Evolutionary conservation across 1,284 basidiomycete genomes (phyloP).

Genomic region (Ganoderma lingzhi): DNA sequence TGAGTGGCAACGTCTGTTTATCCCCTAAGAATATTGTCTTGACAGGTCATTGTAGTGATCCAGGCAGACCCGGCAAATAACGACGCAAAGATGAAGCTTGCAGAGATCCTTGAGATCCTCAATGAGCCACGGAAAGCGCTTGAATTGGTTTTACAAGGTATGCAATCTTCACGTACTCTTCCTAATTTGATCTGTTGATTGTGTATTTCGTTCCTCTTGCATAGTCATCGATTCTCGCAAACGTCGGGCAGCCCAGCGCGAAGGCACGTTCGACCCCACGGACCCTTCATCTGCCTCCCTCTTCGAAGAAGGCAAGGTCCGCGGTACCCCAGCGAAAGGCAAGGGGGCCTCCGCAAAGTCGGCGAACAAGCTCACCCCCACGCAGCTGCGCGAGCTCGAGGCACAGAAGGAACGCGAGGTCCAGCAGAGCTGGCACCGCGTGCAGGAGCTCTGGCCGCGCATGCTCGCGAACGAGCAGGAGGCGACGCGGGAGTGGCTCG

Average conservation of each 20-base stretch:
- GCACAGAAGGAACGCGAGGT: constrained; percentile 70
- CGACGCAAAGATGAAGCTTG: constrained; percentile 88
- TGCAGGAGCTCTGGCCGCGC: constrained; percentile 56
- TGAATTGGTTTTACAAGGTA: constrained; percentile 88
- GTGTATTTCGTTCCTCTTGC: neutral
- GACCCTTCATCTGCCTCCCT: constrained; percentile 51
- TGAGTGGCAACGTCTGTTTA: constrained; percentile 44
- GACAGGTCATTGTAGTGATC: constrained; percentile 60
- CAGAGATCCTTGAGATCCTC: constrained; percentile 87
- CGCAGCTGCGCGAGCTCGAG: constrained; percentile 68
- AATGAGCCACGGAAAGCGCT: constrained; percentile 86
- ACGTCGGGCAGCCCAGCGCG: constrained; percentile 47
- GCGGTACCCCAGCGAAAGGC: constrained; percentile 23
- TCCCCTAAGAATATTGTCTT: neutral
- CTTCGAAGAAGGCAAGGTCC: constrained; percentile 58
- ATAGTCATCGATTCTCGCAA: constrained; percentile 75
- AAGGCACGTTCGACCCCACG: constrained; percentile 35
- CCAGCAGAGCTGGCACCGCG: constrained; percentile 54
- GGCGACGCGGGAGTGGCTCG: constrained; percentile 75
- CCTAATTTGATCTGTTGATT: neutral
- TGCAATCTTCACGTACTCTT: constrained; percentile 10
- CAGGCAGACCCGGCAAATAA: constrained; percentile 77
- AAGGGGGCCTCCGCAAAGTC: constrained; percentile 42
- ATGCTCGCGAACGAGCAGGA: constrained; percentile 50
- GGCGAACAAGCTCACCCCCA: constrained; percentile 55